Evolutionary conservation across 495 filamentous ascomycete species (phyloP).

Genomic region (Podospora pseudopauciseta): DNA sequence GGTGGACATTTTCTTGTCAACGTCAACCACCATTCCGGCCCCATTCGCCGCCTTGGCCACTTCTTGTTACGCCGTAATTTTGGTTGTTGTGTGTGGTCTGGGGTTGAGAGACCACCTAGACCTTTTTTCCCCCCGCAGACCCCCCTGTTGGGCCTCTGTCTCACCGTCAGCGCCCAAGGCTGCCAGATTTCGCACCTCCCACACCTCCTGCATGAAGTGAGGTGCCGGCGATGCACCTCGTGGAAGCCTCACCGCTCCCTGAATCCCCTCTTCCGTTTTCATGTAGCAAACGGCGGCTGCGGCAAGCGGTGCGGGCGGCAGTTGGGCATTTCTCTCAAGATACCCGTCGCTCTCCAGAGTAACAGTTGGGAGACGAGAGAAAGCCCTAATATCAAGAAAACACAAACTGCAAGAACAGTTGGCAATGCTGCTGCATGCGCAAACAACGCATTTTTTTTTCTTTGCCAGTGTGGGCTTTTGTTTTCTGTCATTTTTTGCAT

Average conservation of each 20-base stretch:
- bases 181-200: slow-evolving; percentile 7
- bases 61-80: not conserved
- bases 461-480: not conserved
- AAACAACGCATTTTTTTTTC: not conserved
- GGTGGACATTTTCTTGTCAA: not conserved
- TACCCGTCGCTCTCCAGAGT: not conserved
- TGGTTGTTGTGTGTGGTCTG: not conserved
- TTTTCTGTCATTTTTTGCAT: not conserved
- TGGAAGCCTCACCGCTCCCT: slow-evolving; percentile 6
- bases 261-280: not conserved
- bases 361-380: not conserved
- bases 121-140: not conserved
- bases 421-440: not conserved
- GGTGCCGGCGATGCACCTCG: not conserved
- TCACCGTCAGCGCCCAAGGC: slow-evolving; percentile 9
- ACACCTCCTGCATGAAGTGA: not conserved
- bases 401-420: slow-evolving; percentile 2
- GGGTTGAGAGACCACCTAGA: not conserved
- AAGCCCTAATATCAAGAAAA: not conserved
- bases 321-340: not conserved
- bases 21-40: not conserved
- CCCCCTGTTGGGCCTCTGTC: not conserved
- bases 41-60: slow-evolving; percentile 9
- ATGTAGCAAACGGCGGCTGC: not conserved
- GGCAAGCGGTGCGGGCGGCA: not conserved